Percentiles rank a stretch among this genome's conserved stretches.
Conservation (phyloP, 2,329 filamentous ascomycete species). For the Fusarium multiceps region DNA sequence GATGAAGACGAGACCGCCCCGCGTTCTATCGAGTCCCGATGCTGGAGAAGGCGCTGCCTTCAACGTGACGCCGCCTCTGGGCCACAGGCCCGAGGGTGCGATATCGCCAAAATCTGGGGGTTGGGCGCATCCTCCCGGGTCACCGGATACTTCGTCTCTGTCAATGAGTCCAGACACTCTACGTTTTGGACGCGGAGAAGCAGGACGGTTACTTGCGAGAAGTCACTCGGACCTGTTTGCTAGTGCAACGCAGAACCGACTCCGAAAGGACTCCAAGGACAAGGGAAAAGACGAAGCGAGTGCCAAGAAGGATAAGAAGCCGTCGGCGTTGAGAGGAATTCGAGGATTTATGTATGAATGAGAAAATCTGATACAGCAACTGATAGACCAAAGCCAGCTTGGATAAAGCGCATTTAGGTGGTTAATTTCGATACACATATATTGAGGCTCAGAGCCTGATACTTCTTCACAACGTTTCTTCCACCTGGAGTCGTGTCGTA, state of each 20-base stretch:
- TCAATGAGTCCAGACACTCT: constrained; percentile 55
- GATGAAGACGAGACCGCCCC: constrained; percentile 53
- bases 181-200: constrained; percentile 61
- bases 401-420: neutral
- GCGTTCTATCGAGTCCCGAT: constrained; percentile 60
- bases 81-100: constrained; percentile 47
- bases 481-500: neutral
- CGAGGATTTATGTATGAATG: constrained; percentile 52
- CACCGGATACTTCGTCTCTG: constrained; percentile 49
- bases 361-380: constrained; percentile 3
- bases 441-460: neutral
- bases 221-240: constrained; percentile 39
- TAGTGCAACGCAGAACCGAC: constrained; percentile 62
- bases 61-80: constrained; percentile 58
- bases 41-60: constrained; percentile 55
- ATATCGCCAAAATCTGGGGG: constrained; percentile 46
- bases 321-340: constrained; percentile 55
- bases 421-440: neutral
- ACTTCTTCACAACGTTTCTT: neutral
- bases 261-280: constrained; percentile 62
- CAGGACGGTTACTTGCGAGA: constrained; percentile 31
- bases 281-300: constrained; percentile 56
- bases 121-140: constrained; percentile 52
- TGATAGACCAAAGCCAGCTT: neutral
- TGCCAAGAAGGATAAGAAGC: constrained; percentile 53